Evolutionary conservation across 2,329 filamentous ascomycete genomes (phyloP).

Genomic region (Hypoxylon rubiginosum): DNA sequence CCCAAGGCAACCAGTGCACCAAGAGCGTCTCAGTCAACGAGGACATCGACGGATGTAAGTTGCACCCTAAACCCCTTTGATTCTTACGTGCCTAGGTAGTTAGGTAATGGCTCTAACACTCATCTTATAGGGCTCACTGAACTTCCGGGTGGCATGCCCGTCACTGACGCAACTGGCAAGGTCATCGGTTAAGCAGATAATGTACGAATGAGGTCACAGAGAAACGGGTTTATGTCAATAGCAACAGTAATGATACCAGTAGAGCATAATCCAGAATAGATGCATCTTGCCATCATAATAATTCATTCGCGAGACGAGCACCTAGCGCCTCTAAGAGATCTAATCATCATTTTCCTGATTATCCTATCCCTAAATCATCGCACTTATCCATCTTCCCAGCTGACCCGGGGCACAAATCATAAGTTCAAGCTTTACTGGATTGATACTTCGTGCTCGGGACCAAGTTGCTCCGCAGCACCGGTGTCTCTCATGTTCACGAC

Average conservation of each 20-base stretch:
- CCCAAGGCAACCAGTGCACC: constrained; percentile 43
- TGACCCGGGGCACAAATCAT: neutral
- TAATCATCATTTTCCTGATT: neutral
- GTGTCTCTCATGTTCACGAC: constrained; percentile 28
- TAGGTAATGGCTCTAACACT: constrained; percentile 20
- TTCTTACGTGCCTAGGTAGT: too few species aligned
- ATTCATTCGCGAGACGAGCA: neutral
- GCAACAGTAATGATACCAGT: constrained; percentile 13
- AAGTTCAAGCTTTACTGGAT: neutral
- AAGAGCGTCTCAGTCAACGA: constrained; percentile 40
- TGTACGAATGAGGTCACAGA: neutral
- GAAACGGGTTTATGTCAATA: constrained; percentile 8
- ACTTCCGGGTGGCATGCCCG: constrained; percentile 41
- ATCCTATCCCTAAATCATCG: neutral
- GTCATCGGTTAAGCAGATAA: constrained; percentile 24
- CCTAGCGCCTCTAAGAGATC: neutral
- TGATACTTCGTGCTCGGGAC: too few species aligned
- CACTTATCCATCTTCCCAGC: neutral
- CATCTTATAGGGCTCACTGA: constrained; percentile 35
- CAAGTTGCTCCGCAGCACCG: constrained; percentile 1
- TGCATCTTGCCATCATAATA: neutral
- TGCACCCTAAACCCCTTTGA: neutral
- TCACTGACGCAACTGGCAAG: constrained; percentile 38
- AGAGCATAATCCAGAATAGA: neutral
- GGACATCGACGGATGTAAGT: constrained; percentile 46